A percentile compares a stretch with the other conserved stretches of the same genome.
These are phyloP conservation scores for Pisolithus sp. DNA, from an alignment of 768 basidiomycete species.

Conservation along the genomic window DNA sequence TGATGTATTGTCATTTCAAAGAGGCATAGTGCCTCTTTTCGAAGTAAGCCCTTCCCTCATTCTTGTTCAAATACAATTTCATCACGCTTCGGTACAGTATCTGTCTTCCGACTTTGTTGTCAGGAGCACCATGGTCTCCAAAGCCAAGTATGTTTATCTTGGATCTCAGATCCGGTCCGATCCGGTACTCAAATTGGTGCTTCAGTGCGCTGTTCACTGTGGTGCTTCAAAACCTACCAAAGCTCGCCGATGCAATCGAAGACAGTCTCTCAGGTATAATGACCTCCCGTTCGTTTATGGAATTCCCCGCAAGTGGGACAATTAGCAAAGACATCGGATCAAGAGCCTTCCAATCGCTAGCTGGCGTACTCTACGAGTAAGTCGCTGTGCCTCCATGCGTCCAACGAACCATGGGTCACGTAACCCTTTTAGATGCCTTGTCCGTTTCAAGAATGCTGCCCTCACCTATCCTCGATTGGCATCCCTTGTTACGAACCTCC, in stretches of 20 bases:
- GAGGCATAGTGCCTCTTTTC: conserved; percentile 49
- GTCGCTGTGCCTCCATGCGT: conserved; percentile 10
- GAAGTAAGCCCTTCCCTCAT: conserved; percentile 27
- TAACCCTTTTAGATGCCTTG: conserved; percentile 37
- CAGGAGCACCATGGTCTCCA: conserved; percentile 46
- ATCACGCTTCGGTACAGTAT: conserved; percentile 34
- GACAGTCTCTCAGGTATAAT: conserved; percentile 31
- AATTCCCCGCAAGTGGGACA: conserved; percentile 11
- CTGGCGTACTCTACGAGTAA: conserved; percentile 48
- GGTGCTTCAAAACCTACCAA: conserved; percentile 40
- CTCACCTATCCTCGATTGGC: conserved; percentile 39
- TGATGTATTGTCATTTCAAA: conserved; percentile 49
- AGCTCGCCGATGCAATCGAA: conserved; percentile 36
- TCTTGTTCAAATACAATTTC: background rate
- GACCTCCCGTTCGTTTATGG: conserved; percentile 28
- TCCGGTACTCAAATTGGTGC: background rate
- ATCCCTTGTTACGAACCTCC: conserved; percentile 36
- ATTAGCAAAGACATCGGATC: conserved; percentile 27
- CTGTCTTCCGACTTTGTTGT: conserved; percentile 53
- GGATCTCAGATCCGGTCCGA: background rate
- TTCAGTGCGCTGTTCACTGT: conserved; percentile 40
- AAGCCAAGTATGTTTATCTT: conserved; percentile 40
- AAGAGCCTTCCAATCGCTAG: conserved; percentile 41
- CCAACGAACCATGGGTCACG: conserved; percentile 11
- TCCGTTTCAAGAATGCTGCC: conserved; percentile 53